Conservation (phyloP, 352 stramenopile species). For the Phytophthora pinifolia region DNA sequence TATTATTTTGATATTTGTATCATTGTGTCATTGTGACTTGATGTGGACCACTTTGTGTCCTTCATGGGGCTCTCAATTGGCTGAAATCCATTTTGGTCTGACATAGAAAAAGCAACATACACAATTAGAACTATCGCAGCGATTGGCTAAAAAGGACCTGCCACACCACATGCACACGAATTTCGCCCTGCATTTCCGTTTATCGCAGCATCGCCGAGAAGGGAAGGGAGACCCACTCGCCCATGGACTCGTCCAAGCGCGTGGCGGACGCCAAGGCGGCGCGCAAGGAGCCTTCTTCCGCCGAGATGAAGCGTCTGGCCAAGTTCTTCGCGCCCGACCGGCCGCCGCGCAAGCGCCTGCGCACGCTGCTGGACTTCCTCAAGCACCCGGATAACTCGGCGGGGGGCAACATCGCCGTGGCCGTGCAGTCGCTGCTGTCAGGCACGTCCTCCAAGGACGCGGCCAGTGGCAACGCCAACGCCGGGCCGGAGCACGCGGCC, state of each 20-base stretch:
- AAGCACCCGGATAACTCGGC: slow-evolving; percentile 48
- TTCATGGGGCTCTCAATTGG: too few species aligned
- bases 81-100: too few species aligned
- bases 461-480: slow-evolving; percentile 18
- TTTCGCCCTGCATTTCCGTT: too few species aligned
- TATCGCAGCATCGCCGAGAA: too few species aligned
- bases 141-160: too few species aligned
- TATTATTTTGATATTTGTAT: too few species aligned
- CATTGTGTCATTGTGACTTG: too few species aligned
- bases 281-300: slow-evolving; percentile 35
- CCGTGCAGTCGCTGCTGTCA: slow-evolving; percentile 64
- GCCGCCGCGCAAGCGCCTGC: slow-evolving; percentile 80
- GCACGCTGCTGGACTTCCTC: slow-evolving; percentile 83
- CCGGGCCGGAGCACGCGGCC: slow-evolving; percentile 41
- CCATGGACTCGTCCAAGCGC: slow-evolving; percentile 48
- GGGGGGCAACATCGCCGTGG: slow-evolving; percentile 66
- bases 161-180: too few species aligned
- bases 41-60: too few species aligned
- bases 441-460: slow-evolving; percentile 50
- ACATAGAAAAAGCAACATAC: too few species aligned
- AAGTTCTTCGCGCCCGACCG: slow-evolving; percentile 88
- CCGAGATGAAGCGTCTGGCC: slow-evolving; percentile 76
- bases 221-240: neutral
- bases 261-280: slow-evolving; percentile 38
- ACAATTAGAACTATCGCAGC: too few species aligned